Conservation (phyloP, 768 basidiomycete species). For the Lactarius evosmus region DNA sequence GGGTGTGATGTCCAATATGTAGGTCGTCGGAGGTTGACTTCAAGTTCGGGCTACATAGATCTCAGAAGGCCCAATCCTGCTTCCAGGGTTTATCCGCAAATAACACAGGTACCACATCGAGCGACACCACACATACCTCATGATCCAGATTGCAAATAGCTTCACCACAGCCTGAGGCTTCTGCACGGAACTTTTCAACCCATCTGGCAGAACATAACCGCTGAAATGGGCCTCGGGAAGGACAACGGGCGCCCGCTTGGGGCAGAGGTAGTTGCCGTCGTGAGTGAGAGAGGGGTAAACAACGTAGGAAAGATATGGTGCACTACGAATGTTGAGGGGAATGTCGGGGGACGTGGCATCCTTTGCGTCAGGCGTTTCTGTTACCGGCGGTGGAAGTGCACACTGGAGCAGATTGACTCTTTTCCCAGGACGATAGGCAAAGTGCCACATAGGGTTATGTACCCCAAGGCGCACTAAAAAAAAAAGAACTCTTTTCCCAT, state of each 20-base stretch:
- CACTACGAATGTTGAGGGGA: conserved; percentile 83
- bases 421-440: no score
- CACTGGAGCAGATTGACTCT: conserved; percentile 66
- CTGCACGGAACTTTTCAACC: conserved; percentile 66
- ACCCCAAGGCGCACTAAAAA: no score
- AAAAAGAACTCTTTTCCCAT: conserved; percentile 81
- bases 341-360: conserved; percentile 68
- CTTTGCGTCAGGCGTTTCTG: conserved; percentile 38
- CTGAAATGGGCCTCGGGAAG: conserved; percentile 83
- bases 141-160: conserved; percentile 85
- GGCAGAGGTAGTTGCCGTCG: conserved; percentile 64
- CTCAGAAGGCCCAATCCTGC: conserved; percentile 92
- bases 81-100: conserved; percentile 86
- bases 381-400: conserved; percentile 1
- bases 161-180: conserved; percentile 76
- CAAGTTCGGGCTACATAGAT: conserved; percentile 17
- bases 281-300: conserved; percentile 66
- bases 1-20: not conserved
- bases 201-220: conserved; percentile 60
- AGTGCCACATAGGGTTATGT: no score
- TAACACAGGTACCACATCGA: conserved; percentile 81
- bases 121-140: conserved; percentile 88
- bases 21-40: no score
- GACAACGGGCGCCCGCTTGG: conserved; percentile 69
- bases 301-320: conserved; percentile 85